These are phyloP conservation scores for Rhodotorula sp. DNA, from an alignment of 1,284 basidiomycete genomes.

Conservation along the genomic window DNA sequence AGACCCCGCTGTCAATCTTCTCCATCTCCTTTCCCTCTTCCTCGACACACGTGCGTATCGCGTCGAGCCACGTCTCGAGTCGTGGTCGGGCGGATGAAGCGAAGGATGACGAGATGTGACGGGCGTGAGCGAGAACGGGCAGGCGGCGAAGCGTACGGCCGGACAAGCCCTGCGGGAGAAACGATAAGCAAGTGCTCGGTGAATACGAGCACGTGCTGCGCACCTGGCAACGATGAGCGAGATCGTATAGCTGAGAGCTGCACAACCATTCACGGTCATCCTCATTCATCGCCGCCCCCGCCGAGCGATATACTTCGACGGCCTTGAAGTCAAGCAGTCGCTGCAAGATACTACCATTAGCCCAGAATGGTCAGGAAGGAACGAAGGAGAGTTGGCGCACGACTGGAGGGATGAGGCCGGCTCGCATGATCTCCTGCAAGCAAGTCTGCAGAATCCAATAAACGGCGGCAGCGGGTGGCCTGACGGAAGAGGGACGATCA, in stretches of 20 bases:
- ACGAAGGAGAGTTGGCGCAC: slow-evolving; percentile 21
- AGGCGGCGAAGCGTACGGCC: slow-evolving; percentile 84
- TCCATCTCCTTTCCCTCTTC: slow-evolving; percentile 46
- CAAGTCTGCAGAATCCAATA: slow-evolving; percentile 90
- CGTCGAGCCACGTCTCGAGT: slow-evolving; percentile 68
- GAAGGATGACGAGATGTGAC: slow-evolving; percentile 57
- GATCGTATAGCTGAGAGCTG: slow-evolving; percentile 61
- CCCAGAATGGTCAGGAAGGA: neutral
- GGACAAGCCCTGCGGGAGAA: slow-evolving; percentile 67
- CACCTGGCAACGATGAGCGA: slow-evolving; percentile 74
- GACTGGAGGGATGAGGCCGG: slow-evolving; percentile 61
- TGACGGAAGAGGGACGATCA: neutral
- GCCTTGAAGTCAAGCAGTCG: slow-evolving; percentile 51
- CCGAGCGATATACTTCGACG: slow-evolving; percentile 28
- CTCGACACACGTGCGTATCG: slow-evolving; percentile 69
- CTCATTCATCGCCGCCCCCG: neutral
- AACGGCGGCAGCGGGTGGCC: slow-evolving; percentile 63
- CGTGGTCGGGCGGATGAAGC: slow-evolving; percentile 60
- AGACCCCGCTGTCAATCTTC: slow-evolving; percentile 21
- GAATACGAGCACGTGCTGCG: slow-evolving; percentile 50
- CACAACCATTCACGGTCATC: slow-evolving; percentile 44
- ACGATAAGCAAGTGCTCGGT: slow-evolving; percentile 43
- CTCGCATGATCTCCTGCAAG: slow-evolving; percentile 72
- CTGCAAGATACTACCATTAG: slow-evolving; percentile 49
- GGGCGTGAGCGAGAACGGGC: slow-evolving; percentile 85